phyloP scores from a whole-genome alignment of 257 asterid species.

The Gentiana dahurica region DNA sequence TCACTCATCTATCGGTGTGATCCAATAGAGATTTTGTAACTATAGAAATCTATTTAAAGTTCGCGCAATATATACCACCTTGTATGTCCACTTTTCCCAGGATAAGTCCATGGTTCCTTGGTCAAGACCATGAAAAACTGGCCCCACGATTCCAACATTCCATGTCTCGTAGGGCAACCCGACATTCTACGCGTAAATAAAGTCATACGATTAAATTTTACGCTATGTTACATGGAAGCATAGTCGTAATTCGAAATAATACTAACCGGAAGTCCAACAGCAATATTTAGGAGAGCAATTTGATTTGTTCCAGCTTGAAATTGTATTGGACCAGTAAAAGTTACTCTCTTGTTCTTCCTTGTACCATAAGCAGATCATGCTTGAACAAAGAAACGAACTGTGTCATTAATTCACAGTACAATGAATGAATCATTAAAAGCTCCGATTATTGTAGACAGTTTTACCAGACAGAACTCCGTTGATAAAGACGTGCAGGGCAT shows the following conservation, averaged over 20 bases:
- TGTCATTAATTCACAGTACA: neutral
- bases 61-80: conserved; percentile 18
- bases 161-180: conserved; percentile 52
- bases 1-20: too few species aligned
- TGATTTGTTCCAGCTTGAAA: conserved; percentile 33
- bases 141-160: conserved; percentile 43
- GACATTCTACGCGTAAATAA: conserved; percentile 24
- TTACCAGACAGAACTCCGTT: conserved; percentile 49
- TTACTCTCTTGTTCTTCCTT: conserved; percentile 22
- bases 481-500: conserved; percentile 45
- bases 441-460: neutral
- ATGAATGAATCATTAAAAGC: neutral
- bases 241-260: neutral
- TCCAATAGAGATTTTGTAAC: too few species aligned
- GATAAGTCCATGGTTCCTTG: conserved; percentile 44
- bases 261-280: conserved; percentile 66
- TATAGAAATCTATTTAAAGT: too few species aligned
- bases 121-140: conserved; percentile 42
- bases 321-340: conserved; percentile 34
- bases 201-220: neutral
- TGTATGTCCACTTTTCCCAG: conserved; percentile 55
- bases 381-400: neutral
- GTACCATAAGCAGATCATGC: conserved; percentile 57
- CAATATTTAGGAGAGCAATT: conserved; percentile 48
- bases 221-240: neutral